Base-by-base conservation (phyloP, 768 basidiomycete species). In the Cystobasidium ongulense region DNA sequence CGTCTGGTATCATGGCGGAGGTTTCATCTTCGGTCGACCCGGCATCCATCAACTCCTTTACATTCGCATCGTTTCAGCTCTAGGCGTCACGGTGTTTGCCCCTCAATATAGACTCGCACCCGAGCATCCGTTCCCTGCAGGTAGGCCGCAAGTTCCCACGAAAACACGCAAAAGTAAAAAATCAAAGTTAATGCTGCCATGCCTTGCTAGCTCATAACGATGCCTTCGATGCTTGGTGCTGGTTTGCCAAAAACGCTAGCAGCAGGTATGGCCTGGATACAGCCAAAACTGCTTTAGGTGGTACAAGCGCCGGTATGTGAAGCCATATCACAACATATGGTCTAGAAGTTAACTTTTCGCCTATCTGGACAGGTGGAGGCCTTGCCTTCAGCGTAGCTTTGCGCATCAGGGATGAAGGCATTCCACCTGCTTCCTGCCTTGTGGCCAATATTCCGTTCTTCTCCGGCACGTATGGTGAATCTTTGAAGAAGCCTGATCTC, bases 1-100 rank as follows among this genome's bases (percentile, higher is more conserved):
- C 17, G 29, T 59, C 4, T 59, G 57, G 57, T 59, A 59, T 23
- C 57, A 59, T 35, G 57, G 57, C 25, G 57, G 57, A 29, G 57
- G 57, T 59, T 59, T 29, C 57, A 59, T 59, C 5, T 59, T 59
- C 33, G 57, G 57, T 29, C 57, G 57, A 10, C 57, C 57, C 4
- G 57, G 57, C 33, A 59, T 59, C 27, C 57, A 59, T 31, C 57
- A 59, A 21, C 57, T 59, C 21, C 57, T 59, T 10, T 59, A 59
- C 25, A 59, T 59, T 15, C 57, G 57, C 57, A 29, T 59, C 27
- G 57, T 59, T 15, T 29, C 57, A 23, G 57, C 57, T 10, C 27
- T 59, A 3, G 57, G 57, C 29, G 57, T 59, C 15, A 59, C 57
- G 57, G 57, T 59, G 25, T 59, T 59, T 21, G 57, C 57, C 33